phyloP scores from a whole-genome alignment of 2,329 filamentous ascomycete species.

The Blastomyces percursus region DNA sequence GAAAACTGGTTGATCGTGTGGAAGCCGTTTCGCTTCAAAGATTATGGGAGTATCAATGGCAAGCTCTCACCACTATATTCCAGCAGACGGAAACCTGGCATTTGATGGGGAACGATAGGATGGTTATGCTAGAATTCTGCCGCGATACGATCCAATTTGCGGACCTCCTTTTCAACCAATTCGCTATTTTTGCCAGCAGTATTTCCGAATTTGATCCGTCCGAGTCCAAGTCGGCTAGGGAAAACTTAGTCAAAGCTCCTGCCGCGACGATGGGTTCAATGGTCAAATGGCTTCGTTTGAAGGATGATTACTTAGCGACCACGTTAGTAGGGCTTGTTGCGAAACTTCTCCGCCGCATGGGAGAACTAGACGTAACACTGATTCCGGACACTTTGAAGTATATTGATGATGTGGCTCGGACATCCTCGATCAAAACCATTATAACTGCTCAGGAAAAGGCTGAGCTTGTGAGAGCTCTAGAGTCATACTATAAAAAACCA shows the following conservation, averaged over 20 bases:
- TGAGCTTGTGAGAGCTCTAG: conserved; percentile 57
- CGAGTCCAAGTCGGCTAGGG: conserved; percentile 32
- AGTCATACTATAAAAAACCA: conserved; percentile 40
- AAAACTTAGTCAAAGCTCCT: conserved; percentile 53
- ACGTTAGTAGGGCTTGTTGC: conserved; percentile 72
- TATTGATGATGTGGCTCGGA: conserved; percentile 44
- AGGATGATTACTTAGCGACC: conserved; percentile 73
- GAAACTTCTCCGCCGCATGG: conserved; percentile 73
- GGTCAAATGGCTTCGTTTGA: conserved; percentile 78
- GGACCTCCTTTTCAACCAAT: conserved; percentile 71
- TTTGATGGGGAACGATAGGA: conserved; percentile 54
- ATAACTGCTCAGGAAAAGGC: conserved; percentile 73
- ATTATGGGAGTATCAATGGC: conserved; percentile 83
- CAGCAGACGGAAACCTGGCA: conserved; percentile 77
- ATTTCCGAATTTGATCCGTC: conserved; percentile 39
- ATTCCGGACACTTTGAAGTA: conserved; percentile 53
- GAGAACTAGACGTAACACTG: conserved; percentile 61
- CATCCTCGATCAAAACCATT: conserved; percentile 60
- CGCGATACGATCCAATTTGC: conserved; percentile 92
- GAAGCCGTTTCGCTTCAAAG: conserved; percentile 57
- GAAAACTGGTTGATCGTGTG: conserved; percentile 43
- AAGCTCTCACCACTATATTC: conserved; percentile 68
- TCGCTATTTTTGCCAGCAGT: conserved; percentile 68
- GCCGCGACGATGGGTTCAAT: conserved; percentile 55
- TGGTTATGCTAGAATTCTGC: conserved; percentile 80